Evolutionary conservation across 169 alveolate genomes (phyloP).

Genomic region (Plasmodium knowlesi): DNA sequence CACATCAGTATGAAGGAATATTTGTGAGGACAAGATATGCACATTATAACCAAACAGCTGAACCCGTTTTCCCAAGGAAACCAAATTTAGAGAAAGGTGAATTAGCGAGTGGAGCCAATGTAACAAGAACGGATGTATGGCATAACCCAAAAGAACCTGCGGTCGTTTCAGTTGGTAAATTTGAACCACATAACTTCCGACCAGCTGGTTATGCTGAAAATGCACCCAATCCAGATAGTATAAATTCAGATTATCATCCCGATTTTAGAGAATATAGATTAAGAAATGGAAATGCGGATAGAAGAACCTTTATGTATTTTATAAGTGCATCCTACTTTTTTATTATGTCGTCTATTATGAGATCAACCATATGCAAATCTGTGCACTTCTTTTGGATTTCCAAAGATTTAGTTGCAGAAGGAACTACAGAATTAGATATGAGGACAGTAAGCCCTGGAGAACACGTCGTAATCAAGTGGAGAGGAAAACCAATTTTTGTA

Average conservation of each 20-base stretch:
- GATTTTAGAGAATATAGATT: constrained; percentile 90
- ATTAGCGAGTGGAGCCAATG: constrained; percentile 90
- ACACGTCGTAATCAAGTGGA: constrained; percentile 88
- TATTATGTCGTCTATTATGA: constrained; percentile 82
- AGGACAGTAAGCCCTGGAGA: constrained; percentile 87
- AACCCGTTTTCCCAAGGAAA: constrained; percentile 89
- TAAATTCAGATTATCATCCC: constrained; percentile 86
- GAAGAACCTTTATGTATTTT: constrained; percentile 88
- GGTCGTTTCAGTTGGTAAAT: constrained; percentile 86
- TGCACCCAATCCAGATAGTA: constrained; percentile 88
- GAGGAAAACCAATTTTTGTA: constrained; percentile 90
- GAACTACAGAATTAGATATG: constrained; percentile 88
- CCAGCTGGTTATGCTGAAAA: constrained; percentile 89
- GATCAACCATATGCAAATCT: constrained; percentile 85
- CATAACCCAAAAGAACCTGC: constrained; percentile 90
- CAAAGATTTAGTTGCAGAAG: constrained; percentile 85
- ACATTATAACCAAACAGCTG: constrained; percentile 89
- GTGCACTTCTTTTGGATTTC: constrained; percentile 89
- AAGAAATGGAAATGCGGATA: constrained; percentile 86
- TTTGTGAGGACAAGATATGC: constrained; percentile 84
- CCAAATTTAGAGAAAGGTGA: constrained; percentile 89
- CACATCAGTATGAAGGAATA: constrained; percentile 84
- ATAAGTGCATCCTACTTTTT: constrained; percentile 85
- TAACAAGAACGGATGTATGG: constrained; percentile 91
- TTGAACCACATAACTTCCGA: constrained; percentile 90